Percentiles rank a stretch among this genome's conserved stretches.
These are phyloP conservation scores for Picea sitchensis DNA, from an alignment of 75 land plant species.

Conservation along the genomic window DNA sequence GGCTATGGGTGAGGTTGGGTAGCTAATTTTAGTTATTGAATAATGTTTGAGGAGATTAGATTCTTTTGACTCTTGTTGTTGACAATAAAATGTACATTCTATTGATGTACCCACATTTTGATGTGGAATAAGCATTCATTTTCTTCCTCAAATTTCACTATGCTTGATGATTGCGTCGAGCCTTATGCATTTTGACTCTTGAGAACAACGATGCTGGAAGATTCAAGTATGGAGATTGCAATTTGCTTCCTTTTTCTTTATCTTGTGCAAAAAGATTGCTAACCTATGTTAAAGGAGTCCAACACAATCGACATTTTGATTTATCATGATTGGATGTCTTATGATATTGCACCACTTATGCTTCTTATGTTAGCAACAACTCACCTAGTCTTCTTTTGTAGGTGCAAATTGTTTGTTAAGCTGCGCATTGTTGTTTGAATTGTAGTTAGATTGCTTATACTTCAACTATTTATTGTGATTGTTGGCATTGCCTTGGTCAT, in stretches of 20 bases:
- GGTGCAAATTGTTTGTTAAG: too few species aligned
- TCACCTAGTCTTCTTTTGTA: too few species aligned
- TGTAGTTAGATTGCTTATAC: too few species aligned
- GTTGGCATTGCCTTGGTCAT: too few species aligned
- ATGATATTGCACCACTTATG: too few species aligned
- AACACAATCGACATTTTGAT: too few species aligned
- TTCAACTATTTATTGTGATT: too few species aligned
- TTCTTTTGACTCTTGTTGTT: neutral
- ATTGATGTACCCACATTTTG: neutral
- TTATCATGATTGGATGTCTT: too few species aligned
- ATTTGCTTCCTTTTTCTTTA: neutral
- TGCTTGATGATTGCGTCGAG: neutral
- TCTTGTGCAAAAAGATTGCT: neutral
- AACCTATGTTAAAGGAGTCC: too few species aligned
- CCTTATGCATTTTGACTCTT: neutral
- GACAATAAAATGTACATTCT: neutral
- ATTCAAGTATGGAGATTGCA: neutral
- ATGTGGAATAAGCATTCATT: neutral
- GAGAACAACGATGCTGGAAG: too few species aligned
- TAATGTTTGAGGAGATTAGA: neutral
- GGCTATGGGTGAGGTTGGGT: neutral
- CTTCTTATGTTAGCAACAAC: too few species aligned
- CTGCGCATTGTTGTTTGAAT: too few species aligned
- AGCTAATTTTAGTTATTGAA: neutral
- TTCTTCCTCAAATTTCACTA: neutral